Evolutionary conservation across 2,329 filamentous ascomycete genomes (phyloP).

Genomic region (Allantophomopsis lycopodina): DNA sequence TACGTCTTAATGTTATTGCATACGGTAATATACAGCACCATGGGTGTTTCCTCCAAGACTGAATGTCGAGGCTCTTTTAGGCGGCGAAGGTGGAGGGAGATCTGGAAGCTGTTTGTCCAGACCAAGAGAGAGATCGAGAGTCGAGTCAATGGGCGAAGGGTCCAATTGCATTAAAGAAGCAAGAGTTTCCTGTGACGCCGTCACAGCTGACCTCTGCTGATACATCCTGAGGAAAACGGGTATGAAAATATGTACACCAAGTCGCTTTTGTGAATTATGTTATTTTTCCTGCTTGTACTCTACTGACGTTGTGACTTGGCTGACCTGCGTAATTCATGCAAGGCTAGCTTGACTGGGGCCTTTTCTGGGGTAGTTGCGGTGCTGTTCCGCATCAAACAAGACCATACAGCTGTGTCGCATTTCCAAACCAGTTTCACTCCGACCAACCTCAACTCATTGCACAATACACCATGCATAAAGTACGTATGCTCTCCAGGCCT

Average conservation of each 20-base stretch:
- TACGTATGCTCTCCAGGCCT: not conserved
- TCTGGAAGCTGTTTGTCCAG: constrained; percentile 27
- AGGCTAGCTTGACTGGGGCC: not conserved
- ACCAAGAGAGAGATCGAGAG: constrained; percentile 16
- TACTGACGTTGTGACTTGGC: too few species aligned
- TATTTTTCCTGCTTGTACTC: too few species aligned
- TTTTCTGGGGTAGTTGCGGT: not conserved
- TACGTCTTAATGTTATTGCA: constrained; percentile 14
- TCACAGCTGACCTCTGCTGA: constrained; percentile 20
- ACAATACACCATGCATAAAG: too few species aligned
- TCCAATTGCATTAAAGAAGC: constrained; percentile 66
- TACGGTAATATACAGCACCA: constrained; percentile 65
- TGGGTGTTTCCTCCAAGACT: constrained; percentile 51
- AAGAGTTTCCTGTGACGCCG: constrained; percentile 37
- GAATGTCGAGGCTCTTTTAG: constrained; percentile 21
- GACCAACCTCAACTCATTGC: too few species aligned
- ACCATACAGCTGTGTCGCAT: too few species aligned
- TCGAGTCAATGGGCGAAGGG: constrained; percentile 60
- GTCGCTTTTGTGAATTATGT: not conserved
- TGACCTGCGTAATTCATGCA: not conserved
- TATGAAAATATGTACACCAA: constrained; percentile 1
- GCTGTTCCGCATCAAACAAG: too few species aligned
- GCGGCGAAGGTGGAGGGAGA: constrained; percentile 26
- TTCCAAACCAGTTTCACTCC: too few species aligned
- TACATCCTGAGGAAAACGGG: constrained; percentile 15